Conservation (phyloP, 192 early-diverging fungal genomes). For the Dimargaris cristalligena region DNA sequence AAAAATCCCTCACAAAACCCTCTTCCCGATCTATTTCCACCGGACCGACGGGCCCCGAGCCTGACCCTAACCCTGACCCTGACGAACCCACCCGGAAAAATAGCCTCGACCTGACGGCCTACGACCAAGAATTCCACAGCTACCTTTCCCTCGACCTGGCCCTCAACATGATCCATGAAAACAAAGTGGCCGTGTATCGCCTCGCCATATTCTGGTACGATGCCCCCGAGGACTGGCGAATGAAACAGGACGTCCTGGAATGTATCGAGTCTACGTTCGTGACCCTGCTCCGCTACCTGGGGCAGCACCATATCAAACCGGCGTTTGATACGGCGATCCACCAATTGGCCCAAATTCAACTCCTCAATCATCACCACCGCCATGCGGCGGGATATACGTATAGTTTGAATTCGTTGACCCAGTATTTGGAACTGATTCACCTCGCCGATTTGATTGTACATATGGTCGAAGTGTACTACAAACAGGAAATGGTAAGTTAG, state of each 20-base stretch:
- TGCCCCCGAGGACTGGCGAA: slow-evolving; percentile 36
- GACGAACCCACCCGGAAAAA: no score
- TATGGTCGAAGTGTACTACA: slow-evolving; percentile 87
- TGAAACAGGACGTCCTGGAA: slow-evolving; percentile 38
- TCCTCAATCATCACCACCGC: not conserved
- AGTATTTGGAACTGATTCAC: slow-evolving; percentile 92
- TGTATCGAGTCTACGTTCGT: slow-evolving; percentile 62
- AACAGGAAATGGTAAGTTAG: slow-evolving; percentile 66
- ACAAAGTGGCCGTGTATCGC: slow-evolving; percentile 59
- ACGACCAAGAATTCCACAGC: not conserved
- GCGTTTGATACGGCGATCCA: slow-evolving; percentile 12
- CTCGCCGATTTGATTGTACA: slow-evolving; percentile 84
- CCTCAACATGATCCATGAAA: slow-evolving; percentile 71
- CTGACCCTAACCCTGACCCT: no score
- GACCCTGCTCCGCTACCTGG: slow-evolving; percentile 47
- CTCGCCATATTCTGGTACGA: slow-evolving; percentile 38
- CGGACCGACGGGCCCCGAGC: no score
- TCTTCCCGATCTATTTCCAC: no score
- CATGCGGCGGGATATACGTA: slow-evolving; percentile 10
- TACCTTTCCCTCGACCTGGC: slow-evolving; percentile 45
- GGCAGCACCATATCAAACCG: slow-evolving; percentile 30
- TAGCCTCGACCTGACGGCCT: no score
- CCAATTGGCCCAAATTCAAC: not conserved
- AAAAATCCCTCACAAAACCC: no score
- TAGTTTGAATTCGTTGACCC: slow-evolving; percentile 41